phyloP scores from a whole-genome alignment of 176 grass and related monocot genomes.

The Otatea glauca region DNA sequence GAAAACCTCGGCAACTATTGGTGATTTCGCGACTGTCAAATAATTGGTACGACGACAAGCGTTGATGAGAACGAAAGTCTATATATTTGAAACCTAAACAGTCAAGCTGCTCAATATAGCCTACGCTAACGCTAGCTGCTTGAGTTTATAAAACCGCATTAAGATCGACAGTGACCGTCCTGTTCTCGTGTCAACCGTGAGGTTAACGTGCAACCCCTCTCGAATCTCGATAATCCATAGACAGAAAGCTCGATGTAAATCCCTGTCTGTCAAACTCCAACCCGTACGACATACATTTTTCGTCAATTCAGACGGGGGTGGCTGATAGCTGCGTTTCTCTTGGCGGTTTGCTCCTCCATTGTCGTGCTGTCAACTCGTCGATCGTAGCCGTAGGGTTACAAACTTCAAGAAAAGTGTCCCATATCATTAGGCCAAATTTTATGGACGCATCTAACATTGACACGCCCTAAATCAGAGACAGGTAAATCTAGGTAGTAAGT shows the following conservation, averaged over 20 bases:
- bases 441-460: background rate
- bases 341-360: background rate
- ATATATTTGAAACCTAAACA: background rate
- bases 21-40: slow-evolving; percentile 8
- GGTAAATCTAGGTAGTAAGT: background rate
- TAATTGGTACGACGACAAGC: slow-evolving; percentile 4
- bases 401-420: background rate
- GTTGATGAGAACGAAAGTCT: background rate
- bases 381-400: background rate
- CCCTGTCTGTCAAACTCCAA: background rate
- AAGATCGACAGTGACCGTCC: background rate
- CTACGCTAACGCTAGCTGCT: background rate
- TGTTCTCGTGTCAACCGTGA: background rate
- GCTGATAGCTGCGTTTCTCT: too few species aligned
- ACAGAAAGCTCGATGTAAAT: slow-evolving; percentile 22
- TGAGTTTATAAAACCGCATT: background rate
- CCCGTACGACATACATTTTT: background rate
- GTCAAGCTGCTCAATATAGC: background rate
- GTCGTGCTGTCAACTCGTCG: background rate
- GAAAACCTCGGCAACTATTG: background rate
- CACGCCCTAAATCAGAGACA: background rate
- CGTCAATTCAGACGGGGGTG: background rate
- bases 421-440: background rate
- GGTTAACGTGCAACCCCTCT: background rate
- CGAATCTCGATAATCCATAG: background rate